These are phyloP conservation scores for Kodamaea sp. DNA, from an alignment of 1,139 yeast genomes.

Conservation along the genomic window DNA sequence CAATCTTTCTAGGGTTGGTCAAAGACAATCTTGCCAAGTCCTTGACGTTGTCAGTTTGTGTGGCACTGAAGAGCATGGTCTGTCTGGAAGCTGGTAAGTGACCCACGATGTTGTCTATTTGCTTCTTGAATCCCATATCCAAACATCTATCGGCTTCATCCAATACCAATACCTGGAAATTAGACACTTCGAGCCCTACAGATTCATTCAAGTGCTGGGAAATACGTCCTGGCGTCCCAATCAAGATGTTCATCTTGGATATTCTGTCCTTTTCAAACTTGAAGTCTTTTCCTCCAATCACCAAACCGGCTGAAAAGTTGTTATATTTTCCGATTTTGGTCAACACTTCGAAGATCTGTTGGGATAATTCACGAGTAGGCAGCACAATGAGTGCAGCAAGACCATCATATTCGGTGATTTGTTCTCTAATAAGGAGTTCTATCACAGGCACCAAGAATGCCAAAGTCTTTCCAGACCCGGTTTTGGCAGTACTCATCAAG, in stretches of 20 bases:
- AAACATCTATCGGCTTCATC: conserved; percentile 97
- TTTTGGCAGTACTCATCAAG: conserved; percentile 87
- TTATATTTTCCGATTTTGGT: conserved; percentile 80
- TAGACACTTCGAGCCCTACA: conserved; percentile 77
- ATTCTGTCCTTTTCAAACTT: conserved; percentile 85
- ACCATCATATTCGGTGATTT: conserved; percentile 89
- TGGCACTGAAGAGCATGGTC: conserved; percentile 87
- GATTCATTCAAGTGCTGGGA: conserved; percentile 95
- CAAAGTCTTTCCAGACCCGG: conserved; percentile 96
- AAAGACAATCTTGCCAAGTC: conserved; percentile 89
- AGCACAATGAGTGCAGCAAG: conserved; percentile 89
- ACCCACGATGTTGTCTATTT: conserved; percentile 80
- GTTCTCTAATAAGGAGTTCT: conserved; percentile 68
- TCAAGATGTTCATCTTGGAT: conserved; percentile 77
- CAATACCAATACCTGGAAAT: conserved; percentile 77
- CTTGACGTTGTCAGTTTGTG: conserved; percentile 84
- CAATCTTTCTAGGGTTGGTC: conserved; percentile 74
- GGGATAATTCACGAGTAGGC: conserved; percentile 93
- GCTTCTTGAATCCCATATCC: conserved; percentile 94
- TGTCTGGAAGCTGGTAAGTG: conserved; percentile 87
- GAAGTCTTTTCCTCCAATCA: conserved; percentile 96
- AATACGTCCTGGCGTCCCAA: conserved; percentile 95
- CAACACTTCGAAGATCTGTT: conserved; percentile 90
- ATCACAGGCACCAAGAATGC: conserved; percentile 87
- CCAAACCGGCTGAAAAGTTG: conserved; percentile 87